phyloP scores from a whole-genome alignment of 2,329 filamentous ascomycete genomes.

The Paraconiothyrium brasiliense region DNA sequence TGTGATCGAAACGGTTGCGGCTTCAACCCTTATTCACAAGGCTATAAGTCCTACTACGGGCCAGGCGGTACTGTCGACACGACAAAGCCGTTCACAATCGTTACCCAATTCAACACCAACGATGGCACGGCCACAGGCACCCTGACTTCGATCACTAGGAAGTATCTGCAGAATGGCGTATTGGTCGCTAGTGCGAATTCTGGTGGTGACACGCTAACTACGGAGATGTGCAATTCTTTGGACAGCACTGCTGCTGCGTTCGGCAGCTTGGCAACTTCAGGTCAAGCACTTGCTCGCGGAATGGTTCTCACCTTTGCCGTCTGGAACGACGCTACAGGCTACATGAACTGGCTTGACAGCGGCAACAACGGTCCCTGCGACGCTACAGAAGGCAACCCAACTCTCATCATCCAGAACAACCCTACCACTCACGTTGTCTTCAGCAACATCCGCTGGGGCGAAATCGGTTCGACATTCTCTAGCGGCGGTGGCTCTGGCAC shows the following conservation, averaged over 20 bases:
- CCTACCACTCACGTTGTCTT: constrained; percentile 64
- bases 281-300: constrained; percentile 60
- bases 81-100: constrained; percentile 52
- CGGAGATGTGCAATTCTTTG: constrained; percentile 4
- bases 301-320: constrained; percentile 71
- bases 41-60: constrained; percentile 69
- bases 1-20: constrained; percentile 74
- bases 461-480: constrained; percentile 61
- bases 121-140: constrained; percentile 43
- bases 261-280: constrained; percentile 64
- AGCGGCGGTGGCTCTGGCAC: neutral
- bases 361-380: constrained; percentile 61
- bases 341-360: constrained; percentile 75
- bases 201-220: constrained; percentile 3
- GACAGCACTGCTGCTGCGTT: constrained; percentile 3
- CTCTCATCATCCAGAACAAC: constrained; percentile 57
- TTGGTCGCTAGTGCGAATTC: neutral
- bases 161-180: constrained; percentile 38
- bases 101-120: constrained; percentile 56
- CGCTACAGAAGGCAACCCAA: constrained; percentile 62
- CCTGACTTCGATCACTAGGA: constrained; percentile 55
- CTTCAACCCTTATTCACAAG: constrained; percentile 65
- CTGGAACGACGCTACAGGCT: constrained; percentile 68
- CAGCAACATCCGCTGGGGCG: constrained; percentile 69
- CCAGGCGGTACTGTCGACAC: constrained; percentile 57